Conservation (phyloP, 2,329 filamentous ascomycete species). For the Penicillium freii region DNA sequence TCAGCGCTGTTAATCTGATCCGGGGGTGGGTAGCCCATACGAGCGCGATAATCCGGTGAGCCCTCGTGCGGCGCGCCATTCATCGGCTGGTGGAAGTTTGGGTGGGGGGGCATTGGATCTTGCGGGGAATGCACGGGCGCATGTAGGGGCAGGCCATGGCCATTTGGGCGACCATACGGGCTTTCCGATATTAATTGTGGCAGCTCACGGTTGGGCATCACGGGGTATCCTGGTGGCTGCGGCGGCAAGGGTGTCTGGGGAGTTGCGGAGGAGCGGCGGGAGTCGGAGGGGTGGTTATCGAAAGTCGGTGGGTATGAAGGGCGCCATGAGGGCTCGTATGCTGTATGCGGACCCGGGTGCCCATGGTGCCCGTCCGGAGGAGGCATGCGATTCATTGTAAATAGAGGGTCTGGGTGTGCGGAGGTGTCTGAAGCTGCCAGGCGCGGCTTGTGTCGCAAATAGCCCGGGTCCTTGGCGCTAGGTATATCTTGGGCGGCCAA, state of each 20-base stretch:
- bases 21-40: constrained; percentile 33
- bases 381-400: constrained; percentile 33
- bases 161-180: constrained; percentile 35
- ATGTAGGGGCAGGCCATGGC: constrained; percentile 32
- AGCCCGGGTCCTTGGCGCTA: not conserved
- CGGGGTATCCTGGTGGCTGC: constrained; percentile 26
- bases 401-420: not conserved
- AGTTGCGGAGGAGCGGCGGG: constrained; percentile 31
- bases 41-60: constrained; percentile 34
- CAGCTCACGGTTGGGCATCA: constrained; percentile 35
- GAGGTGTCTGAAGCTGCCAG: not conserved
- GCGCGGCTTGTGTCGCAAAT: not conserved
- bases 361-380: constrained; percentile 31
- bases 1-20: constrained; percentile 34
- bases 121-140: constrained; percentile 30
- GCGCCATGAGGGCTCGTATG: constrained; percentile 36
- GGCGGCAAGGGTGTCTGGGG: constrained; percentile 30
- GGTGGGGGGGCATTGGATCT: constrained; percentile 27
- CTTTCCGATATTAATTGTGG: constrained; percentile 36
- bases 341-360: constrained; percentile 26
- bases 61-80: constrained; percentile 36
- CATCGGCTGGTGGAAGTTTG: constrained; percentile 31
- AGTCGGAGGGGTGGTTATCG: constrained; percentile 30
- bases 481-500: not conserved
- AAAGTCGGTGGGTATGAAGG: constrained; percentile 29